phyloP scores from a whole-genome alignment of 1,139 yeast species.

The Nakaseomyces bracarensis region DNA sequence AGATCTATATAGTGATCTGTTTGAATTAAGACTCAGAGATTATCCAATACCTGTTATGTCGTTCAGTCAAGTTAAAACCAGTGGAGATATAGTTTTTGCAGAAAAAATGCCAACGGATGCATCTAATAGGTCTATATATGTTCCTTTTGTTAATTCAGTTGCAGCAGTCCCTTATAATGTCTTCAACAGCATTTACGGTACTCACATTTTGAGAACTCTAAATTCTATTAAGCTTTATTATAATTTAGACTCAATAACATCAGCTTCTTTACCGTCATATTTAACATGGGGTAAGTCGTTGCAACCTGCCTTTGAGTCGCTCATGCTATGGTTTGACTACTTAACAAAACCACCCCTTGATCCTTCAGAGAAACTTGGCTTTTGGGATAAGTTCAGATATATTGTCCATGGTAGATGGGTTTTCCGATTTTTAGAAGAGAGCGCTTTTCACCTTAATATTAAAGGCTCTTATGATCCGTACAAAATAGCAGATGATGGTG shows the following conservation, averaged over 20 bases:
- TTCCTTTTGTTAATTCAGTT: constrained; percentile 46
- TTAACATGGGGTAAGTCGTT: constrained; percentile 79
- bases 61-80: constrained; percentile 35
- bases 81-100: constrained; percentile 44
- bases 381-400: constrained; percentile 56
- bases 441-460: constrained; percentile 29
- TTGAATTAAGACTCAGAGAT: constrained; percentile 51
- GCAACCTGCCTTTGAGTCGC: constrained; percentile 71
- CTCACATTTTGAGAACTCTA: constrained; percentile 49
- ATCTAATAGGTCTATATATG: constrained; percentile 45
- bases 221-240: constrained; percentile 59
- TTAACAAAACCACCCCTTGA: constrained; percentile 72
- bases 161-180: constrained; percentile 26
- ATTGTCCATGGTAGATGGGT: constrained; percentile 45
- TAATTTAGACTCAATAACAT: constrained; percentile 46
- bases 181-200: constrained; percentile 46
- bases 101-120: constrained; percentile 39
- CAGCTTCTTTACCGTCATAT: constrained; percentile 51
- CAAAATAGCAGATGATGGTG: constrained; percentile 51
- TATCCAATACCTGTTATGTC: constrained; percentile 45
- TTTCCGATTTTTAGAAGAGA: constrained; percentile 35
- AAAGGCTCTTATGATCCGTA: constrained; percentile 67
- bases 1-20: constrained; percentile 37
- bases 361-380: constrained; percentile 72
- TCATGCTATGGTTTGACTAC: constrained; percentile 67